These are phyloP conservation scores for Colletotrichum shisoi DNA, from an alignment of 2,329 filamentous ascomycete species.

Conservation along the genomic window DNA sequence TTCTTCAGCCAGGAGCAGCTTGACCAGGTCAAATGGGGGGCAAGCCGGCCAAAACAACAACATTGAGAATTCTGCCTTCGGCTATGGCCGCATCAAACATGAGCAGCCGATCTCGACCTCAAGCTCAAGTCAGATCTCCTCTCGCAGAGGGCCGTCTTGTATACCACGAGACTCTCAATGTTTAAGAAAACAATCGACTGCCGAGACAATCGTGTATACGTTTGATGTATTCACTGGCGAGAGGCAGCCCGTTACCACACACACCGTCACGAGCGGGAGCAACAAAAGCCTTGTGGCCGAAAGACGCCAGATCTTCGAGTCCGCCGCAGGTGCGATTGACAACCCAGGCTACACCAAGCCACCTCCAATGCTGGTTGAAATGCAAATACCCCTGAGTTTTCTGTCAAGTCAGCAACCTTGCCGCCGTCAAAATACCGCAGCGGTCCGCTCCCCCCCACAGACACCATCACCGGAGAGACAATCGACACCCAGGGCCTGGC, in stretches of 20 bases:
- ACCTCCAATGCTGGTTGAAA: background rate
- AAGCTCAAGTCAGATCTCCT: background rate
- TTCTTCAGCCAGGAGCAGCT: background rate
- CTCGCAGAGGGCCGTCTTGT: background rate
- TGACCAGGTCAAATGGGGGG: background rate
- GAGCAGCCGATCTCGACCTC: background rate
- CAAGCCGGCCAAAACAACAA: background rate
- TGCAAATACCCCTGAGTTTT: background rate
- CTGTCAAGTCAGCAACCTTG: background rate
- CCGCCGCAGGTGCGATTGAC: background rate
- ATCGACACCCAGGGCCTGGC: background rate
- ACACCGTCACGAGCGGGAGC: background rate
- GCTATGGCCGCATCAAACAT: no score
- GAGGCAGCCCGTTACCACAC: background rate
- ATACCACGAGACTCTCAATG: background rate
- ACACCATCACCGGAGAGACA: background rate
- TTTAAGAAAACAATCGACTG: background rate
- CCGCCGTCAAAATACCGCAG: background rate
- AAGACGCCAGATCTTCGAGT: conserved; percentile 12
- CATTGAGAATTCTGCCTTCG: background rate
- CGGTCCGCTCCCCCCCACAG: background rate
- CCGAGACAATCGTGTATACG: background rate
- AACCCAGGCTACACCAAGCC: background rate
- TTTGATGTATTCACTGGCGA: conserved; percentile 4
- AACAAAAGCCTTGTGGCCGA: conserved; percentile 14